Base-by-base conservation (phyloP, 768 basidiomycete species). In the Tulasnella sp. region DNA sequence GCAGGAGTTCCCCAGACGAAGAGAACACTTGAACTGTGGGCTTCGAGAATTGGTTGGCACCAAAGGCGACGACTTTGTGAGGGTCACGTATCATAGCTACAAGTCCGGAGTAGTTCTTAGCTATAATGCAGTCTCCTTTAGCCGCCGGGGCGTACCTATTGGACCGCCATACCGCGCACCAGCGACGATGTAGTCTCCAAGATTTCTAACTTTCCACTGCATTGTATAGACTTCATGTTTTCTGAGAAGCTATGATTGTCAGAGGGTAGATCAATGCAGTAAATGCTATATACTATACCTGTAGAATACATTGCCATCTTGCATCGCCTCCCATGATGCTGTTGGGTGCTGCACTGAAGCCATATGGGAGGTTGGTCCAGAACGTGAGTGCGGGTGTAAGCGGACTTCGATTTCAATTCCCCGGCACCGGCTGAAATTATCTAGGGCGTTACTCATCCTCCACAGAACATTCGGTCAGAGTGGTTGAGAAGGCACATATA, bases 81-180 rank as follows among this genome's bases (percentile, higher is more conserved):
- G 78, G 78, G 68, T 97, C 91, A 7, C 92, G 78, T 80, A 93
- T 89, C 34, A 96, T 70, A 41, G 94, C 94, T 96, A 24, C 46
- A 29, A 12, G 25, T 51, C 53, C n/a, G n/a, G n/a, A n/a, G n/a
- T n/a, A n/a, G n/a, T n/a, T 21, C 45, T 56, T 22, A 49, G 12
- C 29, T 55, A 44, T 19, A 24, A 15, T 31, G 11, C 19, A 19
- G 12, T 5, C 8, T 30, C 49, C 4, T 41, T 19, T n/a, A n/a
- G 19, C 21, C 41, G 1, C 5, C 9, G 12, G n/a, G 2, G 70
- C 74, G 59, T 59, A 92, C 92, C 92, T 68, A 96, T 75, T 11
- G 92, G 93, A 15, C 93, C 94, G 34, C 91, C 91, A 70, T 87
- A 81, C 44, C 81, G 80, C 68, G 89, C 92, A 21, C 85, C 87